Base-by-base conservation (phyloP, 1,139 yeast genomes). In the Chernovozyma sophiae-reginae region DNA sequence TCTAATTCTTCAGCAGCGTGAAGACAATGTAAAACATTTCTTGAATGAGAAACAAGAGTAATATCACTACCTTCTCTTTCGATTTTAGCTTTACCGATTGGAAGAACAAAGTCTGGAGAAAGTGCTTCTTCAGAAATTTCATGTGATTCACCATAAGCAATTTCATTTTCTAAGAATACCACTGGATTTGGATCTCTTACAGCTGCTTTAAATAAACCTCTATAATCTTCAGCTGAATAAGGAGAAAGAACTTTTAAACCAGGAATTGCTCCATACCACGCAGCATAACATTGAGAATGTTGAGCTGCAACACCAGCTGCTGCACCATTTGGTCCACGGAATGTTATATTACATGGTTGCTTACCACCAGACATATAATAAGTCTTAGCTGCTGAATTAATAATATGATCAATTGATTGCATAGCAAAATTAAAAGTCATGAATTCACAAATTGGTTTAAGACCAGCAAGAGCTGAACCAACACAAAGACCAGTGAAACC, bases 271-370 rank as follows among this genome's bases (percentile, higher is more conserved):
- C 97, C 97, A 70, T 94, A 92, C 98, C 98, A 92, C 38, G 96
- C 89, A 41, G 97, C 78, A 65, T 81, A 92, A 69, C 89, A 95
- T 72, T 92, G 99, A 30, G 98, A 92, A 72, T 92, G 99, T 69
- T 92, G 99, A 42, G 99, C 99, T 53, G 80, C 99, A 53, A 92
- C 98, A 77, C 98, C 97, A 34, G 97, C 97, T 52, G 98, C 97
- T 36, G 98, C 96, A 68, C 98, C 99, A 67, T 94, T 94, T 46
- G 98, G 97, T 56, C 98, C 98, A 70, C 98, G 84, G 77, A 94
- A 94, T 37, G 96, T 90, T 58, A 92, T 86, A 68, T 86, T 90
- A 74, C 97, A 90, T 45, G 90, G 90, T 69, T 90, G 97, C 48
- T 81, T 85, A 74, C 99, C 99, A 63, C 99, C 99, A 45, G 97